Evolutionary conservation across 176 grass and related monocot species (phyloP).

Genomic region (Phoenix roebelenii): DNA sequence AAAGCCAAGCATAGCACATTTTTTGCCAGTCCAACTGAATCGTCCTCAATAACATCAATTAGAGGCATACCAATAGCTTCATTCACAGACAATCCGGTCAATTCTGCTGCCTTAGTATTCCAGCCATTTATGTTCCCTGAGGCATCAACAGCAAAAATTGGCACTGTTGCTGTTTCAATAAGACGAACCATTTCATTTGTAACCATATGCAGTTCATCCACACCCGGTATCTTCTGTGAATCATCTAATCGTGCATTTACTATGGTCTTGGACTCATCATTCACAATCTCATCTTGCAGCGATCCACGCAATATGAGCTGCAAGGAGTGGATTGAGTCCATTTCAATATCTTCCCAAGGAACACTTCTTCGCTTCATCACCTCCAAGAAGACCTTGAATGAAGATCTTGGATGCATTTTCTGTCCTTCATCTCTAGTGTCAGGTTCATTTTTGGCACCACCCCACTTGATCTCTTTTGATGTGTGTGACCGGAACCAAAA

Average conservation of each 20-base stretch:
- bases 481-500: slow-evolving; percentile 89
- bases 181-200: slow-evolving; percentile 90
- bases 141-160: slow-evolving; percentile 81
- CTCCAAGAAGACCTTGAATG: slow-evolving; percentile 94
- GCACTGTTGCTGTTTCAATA: slow-evolving; percentile 83
- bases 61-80: slow-evolving; percentile 79
- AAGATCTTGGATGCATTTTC: slow-evolving; percentile 87
- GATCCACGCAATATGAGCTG: slow-evolving; percentile 82
- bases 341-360: slow-evolving; percentile 96
- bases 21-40: slow-evolving; percentile 78
- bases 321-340: slow-evolving; percentile 98
- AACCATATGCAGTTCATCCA: slow-evolving; percentile 71
- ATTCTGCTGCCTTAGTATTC: slow-evolving; percentile 76
- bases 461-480: slow-evolving; percentile 93
- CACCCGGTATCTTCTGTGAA: slow-evolving; percentile 52
- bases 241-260: slow-evolving; percentile 63
- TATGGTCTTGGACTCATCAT: slow-evolving; percentile 50
- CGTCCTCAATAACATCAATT: slow-evolving; percentile 51
- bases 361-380: slow-evolving; percentile 91
- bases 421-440: slow-evolving; percentile 40
- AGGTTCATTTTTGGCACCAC: slow-evolving; percentile 78
- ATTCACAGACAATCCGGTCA: slow-evolving; percentile 63
- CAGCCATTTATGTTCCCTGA: slow-evolving; percentile 72
- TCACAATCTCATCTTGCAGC: slow-evolving; percentile 40
- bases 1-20: slow-evolving; percentile 51